phyloP scores from a whole-genome alignment of 2,329 filamentous ascomycete genomes.

The Colletotrichum falcatum region DNA sequence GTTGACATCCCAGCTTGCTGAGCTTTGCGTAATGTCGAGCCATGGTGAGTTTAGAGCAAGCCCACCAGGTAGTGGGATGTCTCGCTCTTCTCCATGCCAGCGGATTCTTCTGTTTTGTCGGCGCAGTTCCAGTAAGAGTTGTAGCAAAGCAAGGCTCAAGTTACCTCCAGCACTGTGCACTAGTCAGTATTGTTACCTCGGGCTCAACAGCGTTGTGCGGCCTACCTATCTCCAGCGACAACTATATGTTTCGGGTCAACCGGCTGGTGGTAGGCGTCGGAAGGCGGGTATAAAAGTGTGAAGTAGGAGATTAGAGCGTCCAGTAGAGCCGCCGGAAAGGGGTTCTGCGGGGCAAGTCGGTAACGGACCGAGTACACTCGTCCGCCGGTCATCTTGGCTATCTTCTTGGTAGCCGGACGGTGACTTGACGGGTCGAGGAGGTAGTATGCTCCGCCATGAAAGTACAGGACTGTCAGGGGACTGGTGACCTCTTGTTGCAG shows the following conservation, averaged over 20 bases:
- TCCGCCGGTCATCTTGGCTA: conserved; percentile 76
- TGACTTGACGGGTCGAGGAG: conserved; percentile 78
- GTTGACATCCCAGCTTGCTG: conserved; percentile 66
- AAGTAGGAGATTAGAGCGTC: conserved; percentile 81
- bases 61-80: conserved; percentile 75
- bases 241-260: conserved; percentile 76
- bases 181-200: not conserved
- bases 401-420: conserved; percentile 66
- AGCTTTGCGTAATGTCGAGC: conserved; percentile 76
- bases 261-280: conserved; percentile 73
- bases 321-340: conserved; percentile 80
- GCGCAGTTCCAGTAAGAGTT: conserved; percentile 74
- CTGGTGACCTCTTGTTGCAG: conserved; percentile 76
- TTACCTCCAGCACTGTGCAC: conserved; percentile 76
- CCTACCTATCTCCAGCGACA: conserved; percentile 75
- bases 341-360: conserved; percentile 78
- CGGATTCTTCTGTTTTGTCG: conserved; percentile 59
- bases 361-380: conserved; percentile 80
- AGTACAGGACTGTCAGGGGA: conserved; percentile 75
- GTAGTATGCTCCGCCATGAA: conserved; percentile 82
- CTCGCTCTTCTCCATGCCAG: conserved; percentile 71
- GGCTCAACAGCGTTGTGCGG: conserved; percentile 31
- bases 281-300: conserved; percentile 77
- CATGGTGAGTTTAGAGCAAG: conserved; percentile 74
- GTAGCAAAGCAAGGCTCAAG: conserved; percentile 73